These are phyloP conservation scores for Quercus suber DNA, from an alignment of 306 rosid species.

Conservation along the genomic window DNA sequence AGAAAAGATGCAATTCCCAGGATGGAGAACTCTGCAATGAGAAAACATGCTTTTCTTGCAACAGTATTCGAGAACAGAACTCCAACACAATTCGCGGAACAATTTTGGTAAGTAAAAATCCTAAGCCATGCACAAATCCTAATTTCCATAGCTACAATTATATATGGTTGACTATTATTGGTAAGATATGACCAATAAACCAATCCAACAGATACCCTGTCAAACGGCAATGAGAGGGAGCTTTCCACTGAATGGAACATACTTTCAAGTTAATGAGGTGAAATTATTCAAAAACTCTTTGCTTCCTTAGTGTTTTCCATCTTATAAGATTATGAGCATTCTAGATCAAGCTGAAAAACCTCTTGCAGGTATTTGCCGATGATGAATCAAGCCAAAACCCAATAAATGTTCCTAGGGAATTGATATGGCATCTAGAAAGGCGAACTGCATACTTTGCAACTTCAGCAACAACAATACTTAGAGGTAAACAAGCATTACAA, in stretches of 20 bases:
- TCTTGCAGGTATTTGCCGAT: conserved; percentile 57
- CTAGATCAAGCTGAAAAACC: not conserved
- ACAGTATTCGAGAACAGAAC: conserved; percentile 24
- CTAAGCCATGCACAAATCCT: not conserved
- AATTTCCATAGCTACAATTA: not conserved
- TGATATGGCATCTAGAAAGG: conserved; percentile 38
- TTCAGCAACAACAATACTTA: conserved; percentile 33
- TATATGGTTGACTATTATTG: not conserved
- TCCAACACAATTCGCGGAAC: conserved; percentile 49
- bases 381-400: conserved; percentile 47
- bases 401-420: conserved; percentile 43
- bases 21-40: conserved; percentile 6
- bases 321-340: not conserved
- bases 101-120: conserved; percentile 49
- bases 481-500: conserved; percentile 30
- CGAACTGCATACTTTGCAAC: conserved; percentile 49
- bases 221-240: conserved; percentile 54
- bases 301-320: not conserved
- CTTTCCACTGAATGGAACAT: conserved; percentile 77
- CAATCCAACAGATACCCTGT: conserved; percentile 57
- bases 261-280: conserved; percentile 84
- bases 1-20: conserved; percentile 4
- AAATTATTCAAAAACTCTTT: not conserved
- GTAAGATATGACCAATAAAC: not conserved
- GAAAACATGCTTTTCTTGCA: conserved; percentile 12